phyloP scores from a whole-genome alignment of 371 early-diverging fungal genomes.

The Saksenaea oblongispora region DNA sequence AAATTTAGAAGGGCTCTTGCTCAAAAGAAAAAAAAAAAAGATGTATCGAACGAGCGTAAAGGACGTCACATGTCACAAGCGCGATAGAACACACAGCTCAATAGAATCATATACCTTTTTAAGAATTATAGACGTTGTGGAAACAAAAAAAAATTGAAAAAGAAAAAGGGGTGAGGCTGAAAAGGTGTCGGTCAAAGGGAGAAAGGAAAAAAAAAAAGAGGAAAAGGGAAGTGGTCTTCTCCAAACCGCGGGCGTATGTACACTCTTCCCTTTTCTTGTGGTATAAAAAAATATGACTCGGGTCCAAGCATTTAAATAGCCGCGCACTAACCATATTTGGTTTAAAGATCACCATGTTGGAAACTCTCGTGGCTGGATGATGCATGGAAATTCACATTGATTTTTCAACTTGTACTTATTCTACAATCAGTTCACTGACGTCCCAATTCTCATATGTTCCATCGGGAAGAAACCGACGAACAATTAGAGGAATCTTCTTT shows the following conservation, averaged over 20 bases:
- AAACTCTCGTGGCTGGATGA: not conserved
- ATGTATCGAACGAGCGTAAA: not conserved
- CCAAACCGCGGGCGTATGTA: slow-evolving; percentile 1
- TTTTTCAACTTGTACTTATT: slow-evolving; percentile 25
- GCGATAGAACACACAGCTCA: not conserved
- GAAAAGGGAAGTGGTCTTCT: not conserved
- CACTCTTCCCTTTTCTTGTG: not conserved
- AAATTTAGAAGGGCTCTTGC: not conserved
- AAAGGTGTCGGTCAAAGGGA: not conserved
- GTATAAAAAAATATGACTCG: slow-evolving; percentile 1
- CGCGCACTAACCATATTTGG: slow-evolving; percentile 4
- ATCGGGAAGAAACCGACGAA: slow-evolving; percentile 97
- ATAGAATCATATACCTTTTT: slow-evolving; percentile 1
- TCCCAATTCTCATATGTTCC: slow-evolving; percentile 98
- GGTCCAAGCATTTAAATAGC: slow-evolving; percentile 5
- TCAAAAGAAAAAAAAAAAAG: not conserved
- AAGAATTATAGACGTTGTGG: not conserved
- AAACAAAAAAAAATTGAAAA: not conserved
- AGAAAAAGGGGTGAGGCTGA: not conserved
- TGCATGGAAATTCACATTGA: slow-evolving; percentile 5
- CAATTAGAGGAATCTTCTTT: slow-evolving; percentile 94
- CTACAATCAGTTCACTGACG: slow-evolving; percentile 88
- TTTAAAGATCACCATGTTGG: slow-evolving; percentile 2
- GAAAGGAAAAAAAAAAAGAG: not conserved
- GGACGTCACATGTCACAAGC: slow-evolving; percentile 3